These are phyloP conservation scores for Boehmeria nivea DNA, from an alignment of 306 rosid species.

Conservation along the genomic window DNA sequence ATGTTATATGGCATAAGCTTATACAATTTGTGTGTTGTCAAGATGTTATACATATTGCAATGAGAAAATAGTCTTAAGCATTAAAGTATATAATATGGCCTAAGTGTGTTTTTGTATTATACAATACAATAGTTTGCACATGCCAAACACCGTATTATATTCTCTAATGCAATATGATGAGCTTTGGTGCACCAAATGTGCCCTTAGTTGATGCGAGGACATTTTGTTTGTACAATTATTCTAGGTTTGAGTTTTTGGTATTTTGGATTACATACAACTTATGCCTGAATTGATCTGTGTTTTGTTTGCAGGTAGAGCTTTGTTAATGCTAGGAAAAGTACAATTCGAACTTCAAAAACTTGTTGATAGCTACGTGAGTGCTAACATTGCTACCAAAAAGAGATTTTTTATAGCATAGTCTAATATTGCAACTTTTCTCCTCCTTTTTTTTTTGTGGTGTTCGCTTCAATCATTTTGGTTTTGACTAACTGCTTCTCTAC, in stretches of 20 bases:
- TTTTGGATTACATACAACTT: constrained; percentile 26
- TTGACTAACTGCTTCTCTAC: constrained; percentile 28
- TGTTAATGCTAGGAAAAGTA: constrained; percentile 62
- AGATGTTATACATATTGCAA: too few species aligned
- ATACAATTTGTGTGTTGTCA: too few species aligned
- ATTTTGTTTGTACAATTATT: too few species aligned
- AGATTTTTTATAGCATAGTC: constrained; percentile 12
- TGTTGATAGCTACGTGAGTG: constrained; percentile 75
- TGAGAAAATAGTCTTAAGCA: too few species aligned
- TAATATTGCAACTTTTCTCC: constrained; percentile 6
- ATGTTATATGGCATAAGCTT: too few species aligned
- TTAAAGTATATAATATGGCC: too few species aligned
- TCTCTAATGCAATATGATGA: too few species aligned
- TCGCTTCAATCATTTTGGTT: constrained; percentile 6
- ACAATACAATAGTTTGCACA: too few species aligned
- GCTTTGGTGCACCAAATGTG: too few species aligned
- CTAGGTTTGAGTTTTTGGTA: constrained; percentile 15
- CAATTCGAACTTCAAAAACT: constrained; percentile 83
- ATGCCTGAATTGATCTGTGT: constrained; percentile 20
- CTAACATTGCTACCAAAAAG: constrained; percentile 15
- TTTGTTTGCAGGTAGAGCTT: constrained; percentile 56
- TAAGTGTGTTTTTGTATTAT: too few species aligned
- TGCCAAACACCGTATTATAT: too few species aligned
- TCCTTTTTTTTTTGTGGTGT: background rate
- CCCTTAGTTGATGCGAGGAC: too few species aligned